Evolutionary conservation across 768 basidiomycete genomes (phyloP), one percentile per base, ranked within the genome.

Genomic region (Baorangia bicolor): DNA sequence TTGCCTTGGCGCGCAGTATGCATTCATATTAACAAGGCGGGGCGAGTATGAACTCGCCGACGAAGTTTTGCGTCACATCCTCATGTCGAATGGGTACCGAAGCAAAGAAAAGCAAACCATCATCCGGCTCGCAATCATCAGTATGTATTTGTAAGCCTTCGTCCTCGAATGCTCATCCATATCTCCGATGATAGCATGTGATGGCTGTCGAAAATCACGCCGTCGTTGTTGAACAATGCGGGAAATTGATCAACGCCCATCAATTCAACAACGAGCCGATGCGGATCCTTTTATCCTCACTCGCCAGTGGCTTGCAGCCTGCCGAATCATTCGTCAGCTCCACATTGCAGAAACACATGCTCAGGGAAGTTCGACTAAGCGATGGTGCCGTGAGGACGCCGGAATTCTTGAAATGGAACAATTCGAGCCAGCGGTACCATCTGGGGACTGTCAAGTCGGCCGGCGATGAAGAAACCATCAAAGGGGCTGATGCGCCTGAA

Each of bases 211-310:
- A 81, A 45, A 79, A 82, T 11, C 81, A 81, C 63, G 64, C 75
- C 23, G 73, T 78, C 10, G 82, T 89, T 16, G 81, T 91, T 13
- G 88, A 91, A 58, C 87, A 91, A 63, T 80, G 81, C 27, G 83
- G 92, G 27, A 88, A 88, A 57, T 73, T 97, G 28, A 83, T 90
- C 50, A 84, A 81, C 33, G 73, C 75, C 0, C 78, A 92, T 64
- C 93, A 95, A 65, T 93, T 90, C 76, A 87, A 93, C 64, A 90
- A 92, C 53, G 92, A 94, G 40, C 87, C 92, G 0, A 73, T 89
- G 9, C 85, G 92, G 5, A 80, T 97, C 44, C 78, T 96, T 20
- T 66, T 87, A 5, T 87, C 88, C 0, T 81, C 82, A 0, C 78
- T 96, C 8, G 84, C 86, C 0, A 84, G 86, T 52, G 91, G 92